A percentile compares a stretch with the other conserved stretches of the same genome.
These are phyloP conservation scores for Blastomyces percursus DNA, from an alignment of 2,329 filamentous ascomycete genomes.

Conservation along the genomic window DNA sequence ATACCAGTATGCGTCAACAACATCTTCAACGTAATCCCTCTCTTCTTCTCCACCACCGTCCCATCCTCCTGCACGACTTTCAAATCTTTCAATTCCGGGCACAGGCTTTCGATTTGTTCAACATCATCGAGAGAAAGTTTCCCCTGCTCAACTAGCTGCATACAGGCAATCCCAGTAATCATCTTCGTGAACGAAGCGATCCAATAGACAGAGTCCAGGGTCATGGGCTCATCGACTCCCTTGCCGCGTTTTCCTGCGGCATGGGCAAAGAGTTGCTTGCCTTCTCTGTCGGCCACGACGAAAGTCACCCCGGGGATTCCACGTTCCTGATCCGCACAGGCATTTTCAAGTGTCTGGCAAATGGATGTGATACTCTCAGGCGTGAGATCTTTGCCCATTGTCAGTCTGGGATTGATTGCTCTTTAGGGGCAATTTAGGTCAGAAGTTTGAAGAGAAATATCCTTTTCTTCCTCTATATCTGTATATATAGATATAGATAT, in stretches of 20 bases:
- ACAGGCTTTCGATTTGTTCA: slow-evolving; percentile 29
- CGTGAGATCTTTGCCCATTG: slow-evolving; percentile 10
- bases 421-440: not conserved
- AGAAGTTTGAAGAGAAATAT: not conserved
- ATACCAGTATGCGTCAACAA: slow-evolving; percentile 40
- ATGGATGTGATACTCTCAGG: slow-evolving; percentile 7
- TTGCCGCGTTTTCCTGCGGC: slow-evolving; percentile 40
- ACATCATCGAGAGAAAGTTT: slow-evolving; percentile 33
- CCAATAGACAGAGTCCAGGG: slow-evolving; percentile 50
- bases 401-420: not conserved
- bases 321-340: slow-evolving; percentile 24
- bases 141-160: slow-evolving; percentile 40
- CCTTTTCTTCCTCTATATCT: not conserved
- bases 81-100: slow-evolving; percentile 35
- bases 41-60: slow-evolving; percentile 33
- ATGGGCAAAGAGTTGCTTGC: slow-evolving; percentile 40
- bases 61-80: slow-evolving; percentile 32
- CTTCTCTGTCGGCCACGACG: slow-evolving; percentile 39
- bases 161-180: slow-evolving; percentile 34
- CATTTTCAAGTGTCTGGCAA: slow-evolving; percentile 8
- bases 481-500: no score
- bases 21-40: slow-evolving; percentile 47
- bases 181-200: slow-evolving; percentile 44
- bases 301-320: slow-evolving; percentile 39
- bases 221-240: slow-evolving; percentile 41